phyloP scores from a whole-genome alignment of 2,329 filamentous ascomycete genomes.

The Diaporthe caulivora region DNA sequence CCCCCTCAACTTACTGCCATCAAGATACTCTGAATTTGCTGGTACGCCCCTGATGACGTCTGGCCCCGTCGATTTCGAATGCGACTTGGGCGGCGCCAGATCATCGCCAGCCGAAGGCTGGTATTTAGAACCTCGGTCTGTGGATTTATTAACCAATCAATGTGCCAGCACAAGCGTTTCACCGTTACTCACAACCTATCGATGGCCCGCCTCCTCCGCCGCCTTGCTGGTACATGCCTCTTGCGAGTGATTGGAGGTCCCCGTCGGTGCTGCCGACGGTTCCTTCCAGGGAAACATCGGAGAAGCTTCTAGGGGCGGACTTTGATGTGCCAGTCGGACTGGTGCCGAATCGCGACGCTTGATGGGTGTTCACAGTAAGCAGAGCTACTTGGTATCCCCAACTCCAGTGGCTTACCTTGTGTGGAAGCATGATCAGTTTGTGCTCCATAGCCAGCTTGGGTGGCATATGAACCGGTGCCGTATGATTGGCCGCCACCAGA shows the following conservation, averaged over 20 bases:
- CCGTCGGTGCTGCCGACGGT: neutral
- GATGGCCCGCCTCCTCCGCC: conserved; percentile 2
- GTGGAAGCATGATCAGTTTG: neutral
- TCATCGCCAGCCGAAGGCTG: neutral
- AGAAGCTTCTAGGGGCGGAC: neutral
- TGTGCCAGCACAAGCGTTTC: too few relatives aligned
- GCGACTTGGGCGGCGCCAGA: neutral
- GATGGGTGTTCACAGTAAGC: neutral
- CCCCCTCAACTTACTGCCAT: conserved; percentile 7
- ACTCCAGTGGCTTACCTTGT: neutral
- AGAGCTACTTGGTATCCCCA: neutral
- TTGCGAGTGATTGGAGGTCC: neutral
- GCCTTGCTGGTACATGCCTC: conserved; percentile 13
- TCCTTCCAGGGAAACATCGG: neutral
- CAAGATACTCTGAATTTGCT: conserved; percentile 20
- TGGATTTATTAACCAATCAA: neutral
- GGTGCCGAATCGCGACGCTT: neutral
- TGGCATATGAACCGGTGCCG: neutral
- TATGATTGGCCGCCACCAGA: neutral
- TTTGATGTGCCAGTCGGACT: neutral
- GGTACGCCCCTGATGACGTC: conserved; percentile 1
- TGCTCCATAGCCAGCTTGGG: conserved; percentile 2
- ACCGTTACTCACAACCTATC: neutral
- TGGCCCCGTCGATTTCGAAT: neutral
- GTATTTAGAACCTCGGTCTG: conserved; percentile 30